Conservation (phyloP, 1,284 basidiomycete genomes). For the Stereum hirsutum region DNA sequence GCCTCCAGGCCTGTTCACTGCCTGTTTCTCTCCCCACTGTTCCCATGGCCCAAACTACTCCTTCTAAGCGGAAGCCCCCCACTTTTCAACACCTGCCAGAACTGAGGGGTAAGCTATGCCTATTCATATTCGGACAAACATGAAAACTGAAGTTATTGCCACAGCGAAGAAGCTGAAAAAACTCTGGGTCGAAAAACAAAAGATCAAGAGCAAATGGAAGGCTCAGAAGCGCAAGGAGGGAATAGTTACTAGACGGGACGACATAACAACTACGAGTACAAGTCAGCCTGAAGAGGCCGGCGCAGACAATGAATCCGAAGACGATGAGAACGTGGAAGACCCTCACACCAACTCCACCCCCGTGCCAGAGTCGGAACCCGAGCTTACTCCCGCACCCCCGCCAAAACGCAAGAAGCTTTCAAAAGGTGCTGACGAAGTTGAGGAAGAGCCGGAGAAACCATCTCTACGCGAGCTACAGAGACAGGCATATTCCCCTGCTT, state of each 20-base stretch:
- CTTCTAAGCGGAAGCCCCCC: constrained; percentile 56
- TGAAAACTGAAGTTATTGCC: constrained; percentile 5
- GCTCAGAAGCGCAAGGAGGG: constrained; percentile 62
- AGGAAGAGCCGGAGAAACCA: constrained; percentile 9
- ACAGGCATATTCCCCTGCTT: constrained; percentile 50
- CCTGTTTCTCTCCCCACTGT: background rate
- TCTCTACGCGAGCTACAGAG: constrained; percentile 49
- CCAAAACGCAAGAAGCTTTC: constrained; percentile 7
- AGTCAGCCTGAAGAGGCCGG: constrained; percentile 4
- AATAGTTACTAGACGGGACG: constrained; percentile 16
- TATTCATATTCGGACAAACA: background rate
- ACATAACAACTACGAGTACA: constrained; percentile 8
- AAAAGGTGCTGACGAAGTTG: constrained; percentile 2
- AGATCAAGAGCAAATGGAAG: constrained; percentile 72
- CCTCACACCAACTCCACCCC: background rate
- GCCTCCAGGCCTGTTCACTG: constrained; percentile 1
- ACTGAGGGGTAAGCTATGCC: constrained; percentile 42
- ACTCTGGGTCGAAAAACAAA: constrained; percentile 63
- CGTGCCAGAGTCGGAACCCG: background rate
- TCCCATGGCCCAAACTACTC: constrained; percentile 11
- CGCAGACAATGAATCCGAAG: constrained; percentile 13
- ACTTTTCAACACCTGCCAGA: constrained; percentile 60
- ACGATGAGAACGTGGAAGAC: constrained; percentile 13
- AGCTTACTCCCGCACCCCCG: constrained; percentile 10
- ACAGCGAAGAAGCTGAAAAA: constrained; percentile 67